Evolutionary conservation across 495 filamentous ascomycete genomes (phyloP), one percentile per base, ranked within the genome.

Genomic region (Aspergillus mulundensis): DNA sequence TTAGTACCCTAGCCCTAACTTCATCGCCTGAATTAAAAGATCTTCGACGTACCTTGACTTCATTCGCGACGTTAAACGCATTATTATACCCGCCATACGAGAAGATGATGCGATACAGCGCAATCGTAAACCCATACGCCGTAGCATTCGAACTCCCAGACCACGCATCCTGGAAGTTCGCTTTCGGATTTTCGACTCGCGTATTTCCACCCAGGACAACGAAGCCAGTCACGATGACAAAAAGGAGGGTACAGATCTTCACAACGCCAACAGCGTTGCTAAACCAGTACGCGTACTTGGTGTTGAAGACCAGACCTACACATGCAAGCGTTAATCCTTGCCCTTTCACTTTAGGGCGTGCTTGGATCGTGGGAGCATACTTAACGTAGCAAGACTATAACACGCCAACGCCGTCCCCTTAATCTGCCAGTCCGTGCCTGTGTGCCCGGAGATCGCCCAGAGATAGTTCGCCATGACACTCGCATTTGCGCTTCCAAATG

Each of bases 61-160:
- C 85, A 57, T 86, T 86, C 41, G 84, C 81, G n/a, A 88, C 73
- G 48, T 81, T 81, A 61, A 87, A 86, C 0, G 84, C 81, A 58
- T 87, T 87, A 10, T 63, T 60, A 49, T 81, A 88, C 0, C 85
- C 84, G 0, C 72, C 61, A 59, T 86, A 88, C 0, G 84, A 78
- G 58, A 85, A 87, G 20, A 84, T 77, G 25, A 88, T 75, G 38
- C 82, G 81, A 59, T 83, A 75, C 19, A 87, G 59, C 14, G 84
- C 85, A 42, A 80, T 82, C 0, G 83, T 80, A 14, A 81, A 66
- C 0, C 80, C 80, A 57, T 82, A 81, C 6, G 76, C 81, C 16
- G 76, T 76, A 0, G 69, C 72, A 4, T 71, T 67, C 0, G 74
- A 71, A 5, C 66, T 71, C 4, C 82, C 81, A 34, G 71, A 67